Percentiles rank a stretch among this genome's conserved stretches.
Evolutionary conservation across 2,329 filamentous ascomycete genomes (phyloP).

Genomic region (Calonectria henricotiae): DNA sequence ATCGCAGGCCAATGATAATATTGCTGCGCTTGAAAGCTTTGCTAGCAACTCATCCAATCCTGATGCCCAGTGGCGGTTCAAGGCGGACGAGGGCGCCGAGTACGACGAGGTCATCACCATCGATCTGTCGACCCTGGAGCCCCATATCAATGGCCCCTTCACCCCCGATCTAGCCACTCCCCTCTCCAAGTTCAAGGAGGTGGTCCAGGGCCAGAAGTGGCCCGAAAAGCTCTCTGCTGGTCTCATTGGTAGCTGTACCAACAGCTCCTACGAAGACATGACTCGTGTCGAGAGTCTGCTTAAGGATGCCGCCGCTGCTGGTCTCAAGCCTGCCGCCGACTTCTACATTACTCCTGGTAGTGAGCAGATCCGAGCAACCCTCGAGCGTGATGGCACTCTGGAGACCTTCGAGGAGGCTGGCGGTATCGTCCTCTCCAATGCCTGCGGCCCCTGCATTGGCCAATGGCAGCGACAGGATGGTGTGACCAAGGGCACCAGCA

Average conservation of each 20-base stretch:
- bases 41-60: conserved; percentile 61
- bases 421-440: conserved; percentile 94
- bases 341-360: conserved; percentile 98
- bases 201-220: conserved; percentile 95
- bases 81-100: conserved; percentile 86
- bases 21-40: conserved; percentile 73
- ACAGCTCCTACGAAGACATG: conserved; percentile 92
- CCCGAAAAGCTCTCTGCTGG: conserved; percentile 97
- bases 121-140: conserved; percentile 94
- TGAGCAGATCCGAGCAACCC: conserved; percentile 96
- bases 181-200: conserved; percentile 97
- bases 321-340: conserved; percentile 91
- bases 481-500: conserved; percentile 86
- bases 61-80: conserved; percentile 76
- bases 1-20: conserved; percentile 76
- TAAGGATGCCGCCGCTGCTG: conserved; percentile 88
- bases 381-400: conserved; percentile 91
- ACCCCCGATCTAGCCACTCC: conserved; percentile 98
- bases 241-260: conserved; percentile 98
- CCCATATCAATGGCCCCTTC: conserved; percentile 99
- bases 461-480: conserved; percentile 96
- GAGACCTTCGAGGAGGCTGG: conserved; percentile 97
- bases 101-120: conserved; percentile 98
- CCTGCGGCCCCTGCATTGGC: conserved; percentile 92
- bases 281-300: conserved; percentile 89